These are phyloP conservation scores for Dendrocalamus sinicus DNA, from an alignment of 176 grass and related monocot genomes.

Conservation along the genomic window DNA sequence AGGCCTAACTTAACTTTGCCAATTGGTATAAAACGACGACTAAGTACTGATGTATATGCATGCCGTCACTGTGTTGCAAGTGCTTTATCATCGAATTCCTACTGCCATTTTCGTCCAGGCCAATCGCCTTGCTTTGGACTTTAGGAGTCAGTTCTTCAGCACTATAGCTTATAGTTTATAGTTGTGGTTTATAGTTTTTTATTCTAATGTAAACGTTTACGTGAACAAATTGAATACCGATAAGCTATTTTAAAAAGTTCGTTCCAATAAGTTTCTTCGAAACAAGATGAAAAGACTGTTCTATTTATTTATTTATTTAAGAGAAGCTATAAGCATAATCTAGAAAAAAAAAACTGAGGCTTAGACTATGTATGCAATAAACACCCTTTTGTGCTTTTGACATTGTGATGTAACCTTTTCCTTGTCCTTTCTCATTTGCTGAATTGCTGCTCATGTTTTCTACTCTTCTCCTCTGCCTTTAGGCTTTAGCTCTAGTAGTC, in stretches of 20 bases:
- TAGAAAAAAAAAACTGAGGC: too few species aligned
- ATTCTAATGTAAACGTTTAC: too few species aligned
- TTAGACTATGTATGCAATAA: not conserved
- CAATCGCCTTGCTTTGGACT: conserved; percentile 6
- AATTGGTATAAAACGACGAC: conserved; percentile 5
- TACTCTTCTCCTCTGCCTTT: not conserved
- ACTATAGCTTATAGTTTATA: too few species aligned
- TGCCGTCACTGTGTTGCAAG: conserved; percentile 45
- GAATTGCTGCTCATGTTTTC: conserved; percentile 15
- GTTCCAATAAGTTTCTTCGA: rapidly evolving
- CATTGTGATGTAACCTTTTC: not conserved
- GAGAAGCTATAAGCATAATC: too few species aligned
- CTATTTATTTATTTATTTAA: too few species aligned
- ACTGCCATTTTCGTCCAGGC: not conserved
- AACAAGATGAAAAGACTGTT: too few species aligned
- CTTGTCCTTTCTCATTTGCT: conserved; percentile 21
- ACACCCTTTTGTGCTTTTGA: conserved; percentile 38
- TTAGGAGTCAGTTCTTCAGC: not conserved
- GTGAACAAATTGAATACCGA: too few species aligned
- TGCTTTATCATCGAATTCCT: conserved; percentile 11
- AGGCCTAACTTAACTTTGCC: not conserved
- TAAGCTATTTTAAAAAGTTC: rapidly evolving
- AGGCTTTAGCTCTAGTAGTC: not conserved
- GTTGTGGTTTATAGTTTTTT: too few species aligned
- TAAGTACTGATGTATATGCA: not conserved